Base-by-base conservation (phyloP, 176 grass and related monocot genomes). In the Lolium rigidum region DNA sequence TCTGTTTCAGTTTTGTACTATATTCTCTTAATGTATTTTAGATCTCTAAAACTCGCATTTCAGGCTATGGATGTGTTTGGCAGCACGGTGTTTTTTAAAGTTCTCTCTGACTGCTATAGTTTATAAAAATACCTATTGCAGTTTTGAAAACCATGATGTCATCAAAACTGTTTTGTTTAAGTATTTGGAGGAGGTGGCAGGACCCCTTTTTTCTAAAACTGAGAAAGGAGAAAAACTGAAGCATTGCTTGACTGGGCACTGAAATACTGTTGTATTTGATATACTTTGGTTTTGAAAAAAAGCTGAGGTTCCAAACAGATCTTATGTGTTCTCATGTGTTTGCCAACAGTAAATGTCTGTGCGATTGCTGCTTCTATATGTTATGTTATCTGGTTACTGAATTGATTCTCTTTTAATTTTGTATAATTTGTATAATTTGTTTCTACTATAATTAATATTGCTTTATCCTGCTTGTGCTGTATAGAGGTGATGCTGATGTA, bases 401-500 rank as follows among this genome's bases (percentile, higher is more conserved):
- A 31, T 68, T 75, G 15, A 10, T 68, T 81, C 10, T 69, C 56
- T 61, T 51, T 13, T 4, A 52, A 52, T 16, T 83, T 44, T 37
- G 10, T 41, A 56, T 20, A 17, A n/a, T 83, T 44, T 37, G 10
- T 41, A 56, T 20, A 17, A n/a, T 39, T 74, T 0, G 26, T 81
- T 24, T 41, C 54, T 43, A 18, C 18, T 35, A 22, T n/a, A 62
- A 54, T 70, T 81, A 54, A 91, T 35, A 8, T 16, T 70, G 24
- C 59, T 20, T 10, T 73, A 58, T 77, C 57, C 9, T 71, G 16
- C 5, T 81, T 74, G 41, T 84, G 62, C 47, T 90, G 9, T 76
- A 52, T 86, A 94, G 92, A 20, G 43, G 38, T 15, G 88, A 90
- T 46, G 91, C 79, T 64, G 94, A 99, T 88, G 94, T 88, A 56